phyloP scores from a whole-genome alignment of 2,329 filamentous ascomycete species.

The Zopfia rhizophila region DNA sequence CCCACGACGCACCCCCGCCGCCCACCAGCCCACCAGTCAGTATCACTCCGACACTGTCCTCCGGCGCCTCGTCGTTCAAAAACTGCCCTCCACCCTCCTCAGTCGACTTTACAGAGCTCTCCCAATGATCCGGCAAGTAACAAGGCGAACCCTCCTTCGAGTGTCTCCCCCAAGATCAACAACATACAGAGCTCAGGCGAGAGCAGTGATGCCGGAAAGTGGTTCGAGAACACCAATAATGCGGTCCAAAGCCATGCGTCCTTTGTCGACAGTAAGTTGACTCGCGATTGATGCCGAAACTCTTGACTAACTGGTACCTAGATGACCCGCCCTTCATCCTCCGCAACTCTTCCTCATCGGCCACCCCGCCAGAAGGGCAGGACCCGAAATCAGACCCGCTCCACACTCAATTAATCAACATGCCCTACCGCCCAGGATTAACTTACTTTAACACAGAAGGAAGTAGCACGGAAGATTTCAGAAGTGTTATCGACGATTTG shows the following conservation, averaged over 20 bases:
- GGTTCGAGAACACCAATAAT: constrained; percentile 64
- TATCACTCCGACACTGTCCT: constrained; percentile 57
- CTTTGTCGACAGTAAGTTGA: constrained; percentile 54
- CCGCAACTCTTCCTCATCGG: constrained; percentile 57
- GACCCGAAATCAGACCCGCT: constrained; percentile 26
- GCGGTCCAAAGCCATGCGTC: constrained; percentile 49
- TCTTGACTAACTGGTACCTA: constrained; percentile 25
- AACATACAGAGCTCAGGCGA: constrained; percentile 59
- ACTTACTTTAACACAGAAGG: constrained; percentile 55
- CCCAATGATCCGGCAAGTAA: constrained; percentile 41
- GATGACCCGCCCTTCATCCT: constrained; percentile 58
- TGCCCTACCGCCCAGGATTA: constrained; percentile 48
- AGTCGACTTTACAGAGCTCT: constrained; percentile 31
- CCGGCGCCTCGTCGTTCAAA: constrained; percentile 15
- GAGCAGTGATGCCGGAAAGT: constrained; percentile 62
- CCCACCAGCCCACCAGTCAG: constrained; percentile 56
- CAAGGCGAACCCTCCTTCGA: constrained; percentile 54
- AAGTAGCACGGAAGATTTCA: constrained; percentile 77
- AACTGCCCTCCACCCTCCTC: constrained; percentile 8
- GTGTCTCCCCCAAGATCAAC: constrained; percentile 44
- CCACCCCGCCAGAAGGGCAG: constrained; percentile 52
- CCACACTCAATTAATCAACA: constrained; percentile 23
- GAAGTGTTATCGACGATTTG: constrained; percentile 87
- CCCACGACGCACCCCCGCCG: constrained; percentile 51
- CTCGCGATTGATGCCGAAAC: background rate